These are phyloP conservation scores for Orychophragmus violaceus DNA, from an alignment of 345 rosid genomes.

Conservation along the genomic window DNA sequence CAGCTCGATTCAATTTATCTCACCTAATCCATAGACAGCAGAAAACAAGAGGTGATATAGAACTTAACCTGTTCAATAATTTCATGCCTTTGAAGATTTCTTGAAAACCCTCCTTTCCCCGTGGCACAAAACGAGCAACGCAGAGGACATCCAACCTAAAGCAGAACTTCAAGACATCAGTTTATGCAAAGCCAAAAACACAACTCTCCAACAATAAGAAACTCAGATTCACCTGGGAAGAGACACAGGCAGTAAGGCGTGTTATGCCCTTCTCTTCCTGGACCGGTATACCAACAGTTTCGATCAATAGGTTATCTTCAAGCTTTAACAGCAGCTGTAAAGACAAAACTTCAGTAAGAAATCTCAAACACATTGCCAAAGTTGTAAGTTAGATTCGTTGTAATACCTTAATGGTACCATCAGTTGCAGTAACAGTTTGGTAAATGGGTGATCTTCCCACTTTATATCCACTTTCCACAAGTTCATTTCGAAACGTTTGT, in stretches of 20 bases:
- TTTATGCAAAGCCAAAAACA: constrained; percentile 1
- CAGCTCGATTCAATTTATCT: neutral
- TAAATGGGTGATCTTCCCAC: constrained; percentile 76
- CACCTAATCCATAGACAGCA: constrained; percentile 3
- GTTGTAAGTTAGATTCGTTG: neutral
- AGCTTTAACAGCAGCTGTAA: constrained; percentile 68
- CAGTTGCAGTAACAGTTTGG: constrained; percentile 65
- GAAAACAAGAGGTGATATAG: neutral
- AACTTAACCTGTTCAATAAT: constrained; percentile 77
- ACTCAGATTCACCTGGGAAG: constrained; percentile 65
- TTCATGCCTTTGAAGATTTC: constrained; percentile 87
- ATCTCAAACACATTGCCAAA: neutral
- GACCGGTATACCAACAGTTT: constrained; percentile 96
- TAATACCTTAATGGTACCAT: constrained; percentile 92
- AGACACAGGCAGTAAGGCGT: constrained; percentile 93
- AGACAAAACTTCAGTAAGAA: too few relatives aligned
- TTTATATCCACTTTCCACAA: constrained; percentile 79
- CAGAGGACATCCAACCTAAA: constrained; percentile 93
- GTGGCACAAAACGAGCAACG: constrained; percentile 99
- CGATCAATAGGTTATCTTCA: constrained; percentile 83
- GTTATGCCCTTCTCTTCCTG: constrained; percentile 66
- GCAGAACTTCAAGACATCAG: constrained; percentile 13
- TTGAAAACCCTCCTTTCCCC: constrained; percentile 92
- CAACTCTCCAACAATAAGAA: neutral
- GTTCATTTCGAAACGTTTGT: constrained; percentile 66